These are phyloP conservation scores for Babesia sp. DNA, from an alignment of 169 alveolate genomes.

Conservation along the genomic window DNA sequence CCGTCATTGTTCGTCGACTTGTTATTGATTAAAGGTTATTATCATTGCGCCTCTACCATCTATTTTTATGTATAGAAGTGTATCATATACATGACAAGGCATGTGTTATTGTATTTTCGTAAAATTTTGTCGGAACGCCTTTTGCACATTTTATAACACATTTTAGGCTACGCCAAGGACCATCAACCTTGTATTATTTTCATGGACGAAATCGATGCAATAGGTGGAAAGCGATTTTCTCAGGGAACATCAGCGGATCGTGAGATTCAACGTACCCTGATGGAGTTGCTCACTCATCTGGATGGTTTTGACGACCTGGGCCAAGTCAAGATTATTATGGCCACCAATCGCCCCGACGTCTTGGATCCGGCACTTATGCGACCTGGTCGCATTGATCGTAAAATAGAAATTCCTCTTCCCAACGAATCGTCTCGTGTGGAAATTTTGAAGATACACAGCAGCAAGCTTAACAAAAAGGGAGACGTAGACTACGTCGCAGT, in stretches of 20 bases:
- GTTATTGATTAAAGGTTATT: no score
- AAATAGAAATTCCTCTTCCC: constrained; percentile 98
- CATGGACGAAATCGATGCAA: constrained; percentile 99
- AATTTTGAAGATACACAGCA: constrained; percentile 95
- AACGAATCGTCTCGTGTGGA: constrained; percentile 95
- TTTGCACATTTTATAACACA: no score
- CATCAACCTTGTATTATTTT: constrained; percentile 98
- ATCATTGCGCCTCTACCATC: no score
- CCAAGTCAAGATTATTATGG: constrained; percentile 99
- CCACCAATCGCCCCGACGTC: constrained; percentile 99
- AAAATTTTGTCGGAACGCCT: no score
- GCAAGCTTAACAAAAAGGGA: constrained; percentile 93
- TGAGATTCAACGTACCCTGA: constrained; percentile 97
- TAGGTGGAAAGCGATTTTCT: constrained; percentile 97
- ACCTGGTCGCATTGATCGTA: constrained; percentile 99
- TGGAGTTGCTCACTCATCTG: constrained; percentile 94
- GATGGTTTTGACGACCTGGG: constrained; percentile 99
- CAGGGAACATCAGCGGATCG: constrained; percentile 99
- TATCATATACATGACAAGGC: no score
- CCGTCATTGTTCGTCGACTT: no score
- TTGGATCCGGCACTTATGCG: constrained; percentile 99
- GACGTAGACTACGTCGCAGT: constrained; percentile 94
- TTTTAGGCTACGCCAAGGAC: constrained; percentile 93
- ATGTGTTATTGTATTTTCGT: no score
- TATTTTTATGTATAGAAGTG: no score